Conservation (phyloP, 1,284 basidiomycete species). For the Boletellus deceptivus region DNA sequence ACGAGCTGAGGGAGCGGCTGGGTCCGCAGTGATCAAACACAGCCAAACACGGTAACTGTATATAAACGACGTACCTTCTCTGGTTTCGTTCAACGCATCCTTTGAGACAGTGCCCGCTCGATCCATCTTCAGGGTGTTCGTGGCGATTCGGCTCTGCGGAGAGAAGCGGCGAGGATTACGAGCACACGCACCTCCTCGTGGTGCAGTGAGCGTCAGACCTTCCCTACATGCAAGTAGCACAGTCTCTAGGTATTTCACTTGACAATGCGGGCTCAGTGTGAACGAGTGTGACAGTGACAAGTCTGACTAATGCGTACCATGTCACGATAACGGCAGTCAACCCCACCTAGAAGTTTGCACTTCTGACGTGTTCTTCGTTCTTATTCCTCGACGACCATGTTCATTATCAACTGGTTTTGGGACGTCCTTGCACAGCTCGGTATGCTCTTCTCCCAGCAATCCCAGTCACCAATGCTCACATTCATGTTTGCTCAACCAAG, state of each 20-base stretch:
- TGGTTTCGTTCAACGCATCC: slow-evolving; percentile 48
- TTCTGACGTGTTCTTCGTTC: slow-evolving; percentile 21
- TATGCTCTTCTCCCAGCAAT: slow-evolving; percentile 38
- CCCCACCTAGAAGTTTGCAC: neutral
- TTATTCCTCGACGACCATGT: slow-evolving; percentile 53
- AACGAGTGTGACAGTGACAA: slow-evolving; percentile 15
- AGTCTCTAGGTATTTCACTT: no score
- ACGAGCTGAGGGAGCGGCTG: slow-evolving; percentile 50
- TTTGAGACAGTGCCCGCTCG: slow-evolving; percentile 75
- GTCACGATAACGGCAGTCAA: slow-evolving; percentile 13
- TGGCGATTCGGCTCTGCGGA: slow-evolving; percentile 75
- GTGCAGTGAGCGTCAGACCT: slow-evolving; percentile 74
- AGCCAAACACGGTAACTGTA: slow-evolving; percentile 23
- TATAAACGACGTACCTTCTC: slow-evolving; percentile 11
- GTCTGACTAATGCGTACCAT: slow-evolving; percentile 16
- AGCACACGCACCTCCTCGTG: slow-evolving; percentile 53
- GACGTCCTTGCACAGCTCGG: slow-evolving; percentile 89
- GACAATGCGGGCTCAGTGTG: neutral
- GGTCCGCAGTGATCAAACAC: slow-evolving; percentile 37
- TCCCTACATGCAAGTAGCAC: slow-evolving; percentile 48
- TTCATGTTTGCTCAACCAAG: slow-evolving; percentile 41
- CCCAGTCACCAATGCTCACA: slow-evolving; percentile 1
- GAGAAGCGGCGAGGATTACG: slow-evolving; percentile 60
- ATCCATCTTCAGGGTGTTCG: slow-evolving; percentile 45
- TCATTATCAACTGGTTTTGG: slow-evolving; percentile 93